Conservation (phyloP, 2,329 filamentous ascomycete species). For the Dichotomopilus funicola region DNA sequence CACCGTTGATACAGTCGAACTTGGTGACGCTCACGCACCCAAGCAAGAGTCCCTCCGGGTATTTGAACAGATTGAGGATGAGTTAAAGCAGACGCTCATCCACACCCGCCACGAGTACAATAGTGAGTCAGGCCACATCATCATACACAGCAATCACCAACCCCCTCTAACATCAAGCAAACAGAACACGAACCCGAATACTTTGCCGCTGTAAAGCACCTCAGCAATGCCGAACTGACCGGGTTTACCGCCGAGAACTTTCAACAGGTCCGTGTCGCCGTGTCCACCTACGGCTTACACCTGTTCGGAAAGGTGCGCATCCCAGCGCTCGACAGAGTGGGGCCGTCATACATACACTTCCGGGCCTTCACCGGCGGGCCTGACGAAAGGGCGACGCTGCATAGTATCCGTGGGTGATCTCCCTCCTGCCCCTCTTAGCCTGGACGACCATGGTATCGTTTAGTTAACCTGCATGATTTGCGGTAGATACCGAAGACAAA, state of each 20-base stretch:
- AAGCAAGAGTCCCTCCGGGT: conserved; percentile 45
- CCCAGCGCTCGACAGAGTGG: conserved; percentile 34
- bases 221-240: conserved; percentile 35
- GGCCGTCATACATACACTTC: conserved; percentile 41
- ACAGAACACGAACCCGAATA: conserved; percentile 49
- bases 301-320: conserved; percentile 45
- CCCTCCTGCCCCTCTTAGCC: neutral
- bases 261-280: conserved; percentile 38
- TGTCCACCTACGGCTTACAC: conserved; percentile 42
- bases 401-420: conserved; percentile 33
- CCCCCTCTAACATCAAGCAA: neutral
- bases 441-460: too few relatives aligned
- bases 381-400: conserved; percentile 36
- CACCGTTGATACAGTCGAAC: conserved; percentile 46
- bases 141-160: neutral
- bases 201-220: conserved; percentile 42
- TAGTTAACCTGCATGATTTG: too few relatives aligned
- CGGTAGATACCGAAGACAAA: conserved; percentile 37
- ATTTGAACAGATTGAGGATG: conserved; percentile 42
- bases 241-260: conserved; percentile 36
- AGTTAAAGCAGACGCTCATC: conserved; percentile 46
- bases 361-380: conserved; percentile 39
- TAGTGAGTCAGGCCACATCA: conserved; percentile 29
- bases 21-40: conserved; percentile 42
- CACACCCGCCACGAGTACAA: conserved; percentile 42